Evolutionary conservation across 805 yeast species (phyloP), one percentile per base, ranked within the genome.

Genomic region (Lachancea thermotolerans): DNA sequence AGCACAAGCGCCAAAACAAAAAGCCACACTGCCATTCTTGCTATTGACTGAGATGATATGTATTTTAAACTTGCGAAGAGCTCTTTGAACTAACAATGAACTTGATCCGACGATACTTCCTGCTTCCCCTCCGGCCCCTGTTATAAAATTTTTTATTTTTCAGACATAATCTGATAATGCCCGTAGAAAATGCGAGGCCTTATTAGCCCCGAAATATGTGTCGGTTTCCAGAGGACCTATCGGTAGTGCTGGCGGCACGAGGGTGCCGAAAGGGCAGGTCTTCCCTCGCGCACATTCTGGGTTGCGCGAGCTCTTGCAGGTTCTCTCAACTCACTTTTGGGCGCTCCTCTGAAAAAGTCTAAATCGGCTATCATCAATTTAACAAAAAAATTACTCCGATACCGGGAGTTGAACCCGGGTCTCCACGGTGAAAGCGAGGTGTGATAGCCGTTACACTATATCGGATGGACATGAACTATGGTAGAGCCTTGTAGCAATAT

Each of bases 1-100:
- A 83, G 74, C 48, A 90, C 63, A 37, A 90, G 95, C 9, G 96
- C 50, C 31, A 45, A 34, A 16, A 48, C 47, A 39, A 48, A 48
- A 14, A 59, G 46, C 53, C 56, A 52, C 15, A 54, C 57, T 46
- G 55, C 53, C 51, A 50, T 49, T 30, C 10, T 31, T 15, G 15
- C 10, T 33, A 14, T 30, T 30, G 12, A 12, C 12, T 11, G 14
- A 30, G 14, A 30, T 30, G 33, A 12, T 14, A 11, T 30, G 33
- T 14, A 12, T 9, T 9, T 14, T 30, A 5, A 30, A 11, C 14
- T 12, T 30, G 33, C 14, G 5, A 12, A 30, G 14, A 30, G 14
- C 33, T 11, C 33, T 21, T 21, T 21, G 25, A 21, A 21, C 25
- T 21, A 8, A 9, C 33, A 30, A 8, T 30, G 5, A 30, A 14